Evolutionary conservation across 2,329 filamentous ascomycete species (phyloP).

Genomic region (Aspergillus aculeatus): DNA sequence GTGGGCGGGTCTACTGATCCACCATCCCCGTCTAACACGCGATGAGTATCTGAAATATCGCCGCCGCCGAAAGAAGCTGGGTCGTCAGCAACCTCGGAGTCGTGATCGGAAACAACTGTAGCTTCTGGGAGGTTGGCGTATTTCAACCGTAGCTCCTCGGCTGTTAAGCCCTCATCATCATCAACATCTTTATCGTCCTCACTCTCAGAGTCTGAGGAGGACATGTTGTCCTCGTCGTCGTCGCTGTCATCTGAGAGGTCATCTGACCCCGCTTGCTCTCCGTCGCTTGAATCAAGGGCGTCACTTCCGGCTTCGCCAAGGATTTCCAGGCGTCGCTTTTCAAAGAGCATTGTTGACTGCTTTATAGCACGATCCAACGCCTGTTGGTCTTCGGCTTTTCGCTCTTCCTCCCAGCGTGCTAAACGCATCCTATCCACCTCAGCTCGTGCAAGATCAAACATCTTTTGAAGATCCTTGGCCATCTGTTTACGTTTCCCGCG

Average conservation of each 20-base stretch:
- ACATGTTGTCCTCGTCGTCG: conserved; percentile 54
- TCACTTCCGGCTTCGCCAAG: conserved; percentile 61
- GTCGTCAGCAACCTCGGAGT: conserved; percentile 25
- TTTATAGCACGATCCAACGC: conserved; percentile 54
- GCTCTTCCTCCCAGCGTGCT: conserved; percentile 60
- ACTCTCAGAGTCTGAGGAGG: conserved; percentile 43
- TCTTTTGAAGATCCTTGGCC: conserved; percentile 60
- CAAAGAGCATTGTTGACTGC: conserved; percentile 51
- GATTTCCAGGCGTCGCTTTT: conserved; percentile 45
- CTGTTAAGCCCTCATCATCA: conserved; percentile 47
- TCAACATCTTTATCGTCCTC: conserved; percentile 40
- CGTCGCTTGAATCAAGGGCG: conserved; percentile 67
- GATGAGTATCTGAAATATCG: conserved; percentile 20
- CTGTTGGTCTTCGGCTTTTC: conserved; percentile 51
- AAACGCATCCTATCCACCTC: conserved; percentile 59
- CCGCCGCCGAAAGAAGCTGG: conserved; percentile 21
- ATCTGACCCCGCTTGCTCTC: conserved; percentile 30
- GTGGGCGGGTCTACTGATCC: conserved; percentile 21
- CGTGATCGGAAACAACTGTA: conserved; percentile 22
- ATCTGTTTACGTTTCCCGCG: conserved; percentile 70
- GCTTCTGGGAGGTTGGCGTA: conserved; percentile 43
- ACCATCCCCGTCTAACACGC: conserved; percentile 20
- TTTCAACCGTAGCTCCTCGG: conserved; percentile 49
- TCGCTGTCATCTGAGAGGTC: conserved; percentile 56
- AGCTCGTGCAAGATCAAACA: conserved; percentile 58